phyloP scores from a whole-genome alignment of 176 grass and related monocot genomes.

The Tillandsia leiboldiana region DNA sequence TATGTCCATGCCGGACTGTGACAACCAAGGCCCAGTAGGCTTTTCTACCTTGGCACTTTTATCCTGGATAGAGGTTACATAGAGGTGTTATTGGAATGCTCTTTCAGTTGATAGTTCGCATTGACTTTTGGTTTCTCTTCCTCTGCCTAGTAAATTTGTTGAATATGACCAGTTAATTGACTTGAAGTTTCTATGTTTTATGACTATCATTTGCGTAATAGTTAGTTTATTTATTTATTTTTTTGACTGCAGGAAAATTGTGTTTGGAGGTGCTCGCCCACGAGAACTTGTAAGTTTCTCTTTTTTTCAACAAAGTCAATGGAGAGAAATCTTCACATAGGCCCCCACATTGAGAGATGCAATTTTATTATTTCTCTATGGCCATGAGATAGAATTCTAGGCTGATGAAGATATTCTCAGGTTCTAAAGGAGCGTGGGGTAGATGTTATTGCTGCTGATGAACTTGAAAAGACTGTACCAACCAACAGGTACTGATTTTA shows the following conservation, averaged over 20 bases:
- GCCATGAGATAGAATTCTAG: background rate
- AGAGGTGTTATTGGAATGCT: too few relatives aligned
- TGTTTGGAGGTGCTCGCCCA: conserved; percentile 88
- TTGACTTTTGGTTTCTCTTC: too few relatives aligned
- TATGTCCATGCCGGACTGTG: too few relatives aligned
- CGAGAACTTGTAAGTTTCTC: conserved; percentile 59
- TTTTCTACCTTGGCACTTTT: too few relatives aligned
- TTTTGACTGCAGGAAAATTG: conserved; percentile 45
- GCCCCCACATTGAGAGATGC: background rate
- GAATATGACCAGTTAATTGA: background rate
- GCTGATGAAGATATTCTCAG: conserved; percentile 27
- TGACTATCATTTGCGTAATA: conserved; percentile 5
- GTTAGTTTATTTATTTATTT: background rate
- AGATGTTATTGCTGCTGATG: conserved; percentile 45
- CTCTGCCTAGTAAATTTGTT: too few relatives aligned
- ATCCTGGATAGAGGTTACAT: too few relatives aligned
- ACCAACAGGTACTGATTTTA: conserved; percentile 43
- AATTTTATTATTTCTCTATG: background rate
- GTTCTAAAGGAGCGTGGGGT: conserved; percentile 92
- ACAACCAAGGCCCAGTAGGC: too few relatives aligned
- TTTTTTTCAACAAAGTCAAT: conserved; percentile 3
- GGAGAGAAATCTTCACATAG: background rate
- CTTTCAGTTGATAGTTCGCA: too few relatives aligned
- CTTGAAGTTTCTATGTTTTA: background rate
- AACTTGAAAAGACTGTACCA: conserved; percentile 52